phyloP scores from a whole-genome alignment of 352 stramenopile species.

The Globisporangium uncinulatum region DNA sequence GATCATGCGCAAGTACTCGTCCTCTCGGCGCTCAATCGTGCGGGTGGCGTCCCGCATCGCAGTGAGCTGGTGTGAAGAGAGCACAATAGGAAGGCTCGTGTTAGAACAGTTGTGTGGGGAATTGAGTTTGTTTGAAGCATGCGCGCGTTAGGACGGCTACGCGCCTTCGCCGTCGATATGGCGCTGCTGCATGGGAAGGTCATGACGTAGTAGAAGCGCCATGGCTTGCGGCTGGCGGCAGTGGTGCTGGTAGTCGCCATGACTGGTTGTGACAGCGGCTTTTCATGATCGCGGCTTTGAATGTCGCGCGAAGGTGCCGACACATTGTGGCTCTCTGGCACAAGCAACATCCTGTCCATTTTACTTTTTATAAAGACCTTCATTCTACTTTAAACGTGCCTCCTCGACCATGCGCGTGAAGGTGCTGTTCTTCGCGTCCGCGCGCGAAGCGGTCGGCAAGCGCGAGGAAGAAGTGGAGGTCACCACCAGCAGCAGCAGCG shows the following conservation, averaged over 20 bases:
- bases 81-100: background rate
- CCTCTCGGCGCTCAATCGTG: constrained; percentile 39
- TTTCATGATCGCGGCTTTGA: background rate
- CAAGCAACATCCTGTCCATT: too few relatives aligned
- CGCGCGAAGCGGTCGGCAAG: constrained; percentile 58
- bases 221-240: constrained; percentile 39
- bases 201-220: constrained; percentile 68
- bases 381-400: too few relatives aligned
- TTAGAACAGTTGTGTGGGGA: background rate
- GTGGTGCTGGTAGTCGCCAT: background rate
- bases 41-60: constrained; percentile 40
- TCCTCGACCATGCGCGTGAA: constrained; percentile 37
- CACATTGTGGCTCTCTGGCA: too few relatives aligned
- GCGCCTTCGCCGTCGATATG: constrained; percentile 38
- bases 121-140: background rate
- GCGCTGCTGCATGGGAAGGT: constrained; percentile 33
- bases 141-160: background rate
- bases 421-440: constrained; percentile 80
- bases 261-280: too few relatives aligned
- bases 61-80: constrained; percentile 22
- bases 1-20: constrained; percentile 41
- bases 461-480: constrained; percentile 51
- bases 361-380: too few relatives aligned
- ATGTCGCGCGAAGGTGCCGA: too few relatives aligned
- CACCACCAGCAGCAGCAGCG: background rate